Evolutionary conservation across 2,329 filamentous ascomycete genomes (phyloP).

Genomic region (Microsporum canis): DNA sequence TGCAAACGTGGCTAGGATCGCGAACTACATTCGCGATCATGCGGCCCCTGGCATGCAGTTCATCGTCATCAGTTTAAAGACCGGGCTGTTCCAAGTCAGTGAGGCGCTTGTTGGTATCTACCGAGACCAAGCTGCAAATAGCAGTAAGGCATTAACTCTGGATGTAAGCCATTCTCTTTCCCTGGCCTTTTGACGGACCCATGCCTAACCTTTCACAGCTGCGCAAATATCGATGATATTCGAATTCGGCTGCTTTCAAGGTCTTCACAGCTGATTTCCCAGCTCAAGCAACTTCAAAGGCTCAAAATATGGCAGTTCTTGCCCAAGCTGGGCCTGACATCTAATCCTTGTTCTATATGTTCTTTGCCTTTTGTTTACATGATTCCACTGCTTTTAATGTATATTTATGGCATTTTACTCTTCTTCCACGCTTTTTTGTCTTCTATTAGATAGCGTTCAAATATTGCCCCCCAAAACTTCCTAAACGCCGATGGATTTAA

Average conservation of each 20-base stretch:
- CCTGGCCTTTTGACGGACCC: neutral
- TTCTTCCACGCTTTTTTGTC: neutral
- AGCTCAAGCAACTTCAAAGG: neutral
- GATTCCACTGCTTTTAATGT: neutral
- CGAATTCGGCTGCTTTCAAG: neutral
- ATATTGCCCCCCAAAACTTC: neutral
- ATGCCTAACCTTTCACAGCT: slow-evolving; percentile 9
- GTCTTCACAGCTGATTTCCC: neutral
- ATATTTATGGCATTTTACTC: neutral
- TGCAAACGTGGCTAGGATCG: slow-evolving; percentile 90
- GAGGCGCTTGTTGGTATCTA: slow-evolving; percentile 94
- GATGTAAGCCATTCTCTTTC: slow-evolving; percentile 59
- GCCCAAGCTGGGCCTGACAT: neutral
- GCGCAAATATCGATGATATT: slow-evolving; percentile 15
- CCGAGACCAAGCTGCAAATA: slow-evolving; percentile 87
- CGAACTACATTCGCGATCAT: slow-evolving; percentile 90
- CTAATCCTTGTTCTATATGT: neutral
- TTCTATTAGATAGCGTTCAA: neutral
- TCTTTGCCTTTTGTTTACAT: neutral
- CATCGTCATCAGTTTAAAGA: slow-evolving; percentile 94
- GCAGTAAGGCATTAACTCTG: slow-evolving; percentile 77
- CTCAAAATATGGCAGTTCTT: neutral
- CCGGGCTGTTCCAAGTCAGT: slow-evolving; percentile 88
- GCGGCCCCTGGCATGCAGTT: slow-evolving; percentile 97
- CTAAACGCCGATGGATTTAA: neutral